These are phyloP conservation scores for Monosporascus sp. DNA, from an alignment of 2,329 filamentous ascomycete genomes.

Conservation along the genomic window DNA sequence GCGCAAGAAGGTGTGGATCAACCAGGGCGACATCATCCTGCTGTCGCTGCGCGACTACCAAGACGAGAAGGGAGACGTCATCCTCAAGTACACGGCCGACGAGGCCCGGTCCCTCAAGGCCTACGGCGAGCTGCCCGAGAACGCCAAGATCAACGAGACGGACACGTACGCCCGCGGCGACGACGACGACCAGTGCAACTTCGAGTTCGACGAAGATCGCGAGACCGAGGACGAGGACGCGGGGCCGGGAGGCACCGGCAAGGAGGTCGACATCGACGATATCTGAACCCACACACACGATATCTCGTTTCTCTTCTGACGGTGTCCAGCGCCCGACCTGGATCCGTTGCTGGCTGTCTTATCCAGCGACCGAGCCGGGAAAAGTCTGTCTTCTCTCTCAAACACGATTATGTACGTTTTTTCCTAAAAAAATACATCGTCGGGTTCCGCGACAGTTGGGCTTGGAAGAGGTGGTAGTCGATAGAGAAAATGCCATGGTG, in stretches of 20 bases:
- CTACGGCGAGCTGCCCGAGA: slow-evolving; percentile 95
- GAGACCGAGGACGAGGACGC: slow-evolving; percentile 55
- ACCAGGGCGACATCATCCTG: slow-evolving; percentile 92
- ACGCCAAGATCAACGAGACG: slow-evolving; percentile 99
- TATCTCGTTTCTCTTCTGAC: slow-evolving; percentile 5
- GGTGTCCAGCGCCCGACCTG: background rate
- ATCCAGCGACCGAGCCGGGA: slow-evolving; percentile 15
- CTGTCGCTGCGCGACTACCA: slow-evolving; percentile 87
- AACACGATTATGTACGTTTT: slow-evolving; percentile 12
- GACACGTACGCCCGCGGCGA: slow-evolving; percentile 90
- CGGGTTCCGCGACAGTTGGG: slow-evolving; percentile 44
- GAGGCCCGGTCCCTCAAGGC: slow-evolving; percentile 93
- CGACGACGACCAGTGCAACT: slow-evolving; percentile 85
- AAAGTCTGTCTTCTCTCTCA: slow-evolving; percentile 58
- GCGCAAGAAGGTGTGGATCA: slow-evolving; percentile 99
- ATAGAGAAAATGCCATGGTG: slow-evolving; percentile 39
- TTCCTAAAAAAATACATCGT: slow-evolving; percentile 1
- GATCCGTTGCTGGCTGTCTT: slow-evolving; percentile 1
- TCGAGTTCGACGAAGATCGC: slow-evolving; percentile 96
- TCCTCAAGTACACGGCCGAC: slow-evolving; percentile 92
- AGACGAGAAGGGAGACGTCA: slow-evolving; percentile 87
- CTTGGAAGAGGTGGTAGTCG: slow-evolving; percentile 12
- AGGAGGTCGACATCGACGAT: slow-evolving; percentile 89
- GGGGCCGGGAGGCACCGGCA: slow-evolving; percentile 48
- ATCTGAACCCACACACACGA: slow-evolving; percentile 53